Conservation (phyloP, 1,139 yeast genomes). For the Pichia sp. region DNA sequence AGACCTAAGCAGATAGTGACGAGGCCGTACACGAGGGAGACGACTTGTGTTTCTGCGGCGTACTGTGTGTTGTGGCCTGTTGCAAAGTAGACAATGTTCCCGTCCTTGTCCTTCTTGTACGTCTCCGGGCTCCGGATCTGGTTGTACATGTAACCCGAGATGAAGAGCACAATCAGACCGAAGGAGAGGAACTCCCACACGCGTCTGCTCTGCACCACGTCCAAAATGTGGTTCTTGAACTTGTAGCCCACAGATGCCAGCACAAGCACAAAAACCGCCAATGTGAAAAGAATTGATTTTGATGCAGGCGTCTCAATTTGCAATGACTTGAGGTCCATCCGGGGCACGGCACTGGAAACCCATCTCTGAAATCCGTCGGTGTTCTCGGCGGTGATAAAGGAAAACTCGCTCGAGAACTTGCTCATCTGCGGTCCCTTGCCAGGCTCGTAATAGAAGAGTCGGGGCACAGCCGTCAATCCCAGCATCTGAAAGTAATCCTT, state of each 20-base stretch:
- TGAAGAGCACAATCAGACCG: conserved; percentile 63
- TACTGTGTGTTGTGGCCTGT: conserved; percentile 70
- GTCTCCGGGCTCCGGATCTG: conserved; percentile 75
- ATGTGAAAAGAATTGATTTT: conserved; percentile 12
- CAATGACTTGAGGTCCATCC: conserved; percentile 17
- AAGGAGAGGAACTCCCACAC: conserved; percentile 39
- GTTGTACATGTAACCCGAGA: conserved; percentile 92
- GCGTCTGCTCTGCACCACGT: conserved; percentile 22
- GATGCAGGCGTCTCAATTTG: conserved; percentile 19
- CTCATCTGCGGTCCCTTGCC: conserved; percentile 27
- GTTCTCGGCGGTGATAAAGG: conserved; percentile 33
- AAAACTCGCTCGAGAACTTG: conserved; percentile 25
- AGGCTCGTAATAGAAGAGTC: conserved; percentile 46
- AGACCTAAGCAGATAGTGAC: conserved; percentile 48
- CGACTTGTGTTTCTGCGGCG: conserved; percentile 78
- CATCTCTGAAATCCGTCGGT: conserved; percentile 20
- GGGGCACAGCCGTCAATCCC: conserved; percentile 73
- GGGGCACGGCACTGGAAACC: conserved; percentile 14
- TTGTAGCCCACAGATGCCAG: conserved; percentile 22
- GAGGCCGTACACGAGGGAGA: conserved; percentile 59
- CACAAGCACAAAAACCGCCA: conserved; percentile 35
- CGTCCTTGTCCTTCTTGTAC: conserved; percentile 53
- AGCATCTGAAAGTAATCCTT: conserved; percentile 51
- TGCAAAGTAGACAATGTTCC: conserved; percentile 56
- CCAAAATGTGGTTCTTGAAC: conserved; percentile 13